Evolutionary conservation across 2,329 filamentous ascomycete species (phyloP).

Genomic region (Cadophora gregata): DNA sequence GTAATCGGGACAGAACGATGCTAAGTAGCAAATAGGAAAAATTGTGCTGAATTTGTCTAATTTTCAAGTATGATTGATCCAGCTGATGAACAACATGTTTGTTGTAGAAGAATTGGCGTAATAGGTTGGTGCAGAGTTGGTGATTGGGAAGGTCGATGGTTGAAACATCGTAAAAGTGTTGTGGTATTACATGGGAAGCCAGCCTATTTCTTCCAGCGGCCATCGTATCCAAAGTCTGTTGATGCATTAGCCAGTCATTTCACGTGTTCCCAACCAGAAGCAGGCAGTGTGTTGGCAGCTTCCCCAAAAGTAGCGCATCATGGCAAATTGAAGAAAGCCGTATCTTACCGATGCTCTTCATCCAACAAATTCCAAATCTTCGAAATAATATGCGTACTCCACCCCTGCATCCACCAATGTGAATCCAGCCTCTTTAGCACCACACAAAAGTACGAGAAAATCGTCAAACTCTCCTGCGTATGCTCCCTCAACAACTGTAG

Average conservation of each 20-base stretch:
- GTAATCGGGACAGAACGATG: background rate
- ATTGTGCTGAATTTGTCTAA: background rate
- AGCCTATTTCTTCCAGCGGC: slow-evolving; percentile 44
- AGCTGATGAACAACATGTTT: background rate
- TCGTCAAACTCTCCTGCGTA: slow-evolving; percentile 45
- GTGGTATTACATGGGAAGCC: slow-evolving; percentile 29
- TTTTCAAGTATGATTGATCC: background rate
- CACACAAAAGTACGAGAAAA: slow-evolving; percentile 47
- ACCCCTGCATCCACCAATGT: slow-evolving; percentile 49
- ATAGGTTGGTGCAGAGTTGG: background rate
- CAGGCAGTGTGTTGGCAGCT: background rate
- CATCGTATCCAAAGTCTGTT: slow-evolving; percentile 46
- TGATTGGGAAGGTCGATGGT: background rate
- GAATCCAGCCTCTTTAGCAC: slow-evolving; percentile 45
- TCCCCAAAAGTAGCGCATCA: background rate
- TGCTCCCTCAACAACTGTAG: slow-evolving; percentile 46
- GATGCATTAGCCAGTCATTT: background rate
- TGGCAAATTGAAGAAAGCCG: background rate
- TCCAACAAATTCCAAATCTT: slow-evolving; percentile 46
- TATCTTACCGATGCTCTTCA: slow-evolving; percentile 42
- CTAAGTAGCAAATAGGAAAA: background rate
- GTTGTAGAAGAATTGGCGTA: background rate
- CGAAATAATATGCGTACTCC: slow-evolving; percentile 45
- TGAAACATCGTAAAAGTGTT: background rate
- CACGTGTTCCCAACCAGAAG: background rate